Percentiles rank a stretch among this genome's conserved stretches.
phyloP scores from a whole-genome alignment of 2,329 filamentous ascomycete genomes.

The Paecilomyces niveus region DNA sequence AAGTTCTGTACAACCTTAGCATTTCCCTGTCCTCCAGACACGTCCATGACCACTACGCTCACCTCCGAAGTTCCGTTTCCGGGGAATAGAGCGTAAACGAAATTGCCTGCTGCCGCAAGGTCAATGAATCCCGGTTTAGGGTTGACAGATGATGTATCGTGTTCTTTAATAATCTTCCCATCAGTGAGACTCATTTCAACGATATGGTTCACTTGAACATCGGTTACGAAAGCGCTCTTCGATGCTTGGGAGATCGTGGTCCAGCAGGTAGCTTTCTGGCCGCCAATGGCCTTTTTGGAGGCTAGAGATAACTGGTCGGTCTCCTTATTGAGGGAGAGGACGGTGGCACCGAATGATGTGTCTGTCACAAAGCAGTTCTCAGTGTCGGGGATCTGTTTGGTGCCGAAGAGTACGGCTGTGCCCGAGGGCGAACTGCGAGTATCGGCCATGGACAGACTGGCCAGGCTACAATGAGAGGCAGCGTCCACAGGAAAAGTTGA shows the following conservation, averaged over 20 bases:
- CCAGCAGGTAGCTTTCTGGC: slow-evolving; percentile 55
- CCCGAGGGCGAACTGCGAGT: slow-evolving; percentile 41
- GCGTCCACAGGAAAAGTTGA: slow-evolving; percentile 43
- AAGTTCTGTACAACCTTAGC: slow-evolving; percentile 33
- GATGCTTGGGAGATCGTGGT: slow-evolving; percentile 43
- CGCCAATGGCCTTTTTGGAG: slow-evolving; percentile 38
- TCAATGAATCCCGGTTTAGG: slow-evolving; percentile 52
- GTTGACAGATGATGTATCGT: slow-evolving; percentile 36
- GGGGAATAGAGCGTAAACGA: slow-evolving; percentile 52
- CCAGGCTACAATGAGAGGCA: slow-evolving; percentile 5
- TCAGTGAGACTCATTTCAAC: slow-evolving; percentile 50
- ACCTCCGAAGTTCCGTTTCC: slow-evolving; percentile 40
- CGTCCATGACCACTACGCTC: slow-evolving; percentile 36
- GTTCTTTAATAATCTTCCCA: slow-evolving; percentile 38
- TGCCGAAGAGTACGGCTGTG: slow-evolving; percentile 54
- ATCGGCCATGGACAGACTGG: slow-evolving; percentile 12
- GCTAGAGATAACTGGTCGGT: slow-evolving; percentile 26
- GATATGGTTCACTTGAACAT: slow-evolving; percentile 46
- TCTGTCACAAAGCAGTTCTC: slow-evolving; percentile 50
- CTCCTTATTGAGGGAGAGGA: slow-evolving; percentile 38
- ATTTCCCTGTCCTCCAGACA: slow-evolving; percentile 14
- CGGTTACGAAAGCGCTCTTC: slow-evolving; percentile 51
- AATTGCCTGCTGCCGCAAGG: slow-evolving; percentile 44
- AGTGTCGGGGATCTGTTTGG: slow-evolving; percentile 38
- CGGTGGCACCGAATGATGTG: slow-evolving; percentile 49